Percentiles rank a stretch among this genome's conserved stretches.
Conservation (phyloP, 345 rosid genomes). For the Abelmoschus esculentus region DNA sequence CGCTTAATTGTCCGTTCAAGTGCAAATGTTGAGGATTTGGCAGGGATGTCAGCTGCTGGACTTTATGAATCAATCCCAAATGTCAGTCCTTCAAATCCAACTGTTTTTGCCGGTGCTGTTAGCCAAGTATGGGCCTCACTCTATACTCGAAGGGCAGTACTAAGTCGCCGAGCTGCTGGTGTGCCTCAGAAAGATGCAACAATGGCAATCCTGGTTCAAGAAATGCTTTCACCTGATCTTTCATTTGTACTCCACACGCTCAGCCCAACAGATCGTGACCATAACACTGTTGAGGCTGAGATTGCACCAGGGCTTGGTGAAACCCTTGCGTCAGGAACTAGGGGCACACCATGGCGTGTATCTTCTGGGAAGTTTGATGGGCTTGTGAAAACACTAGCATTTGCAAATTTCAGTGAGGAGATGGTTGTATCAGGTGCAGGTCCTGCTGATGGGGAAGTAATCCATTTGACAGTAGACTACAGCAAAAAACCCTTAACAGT, state of each 20-base stretch:
- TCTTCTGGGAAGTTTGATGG: slow-evolving; percentile 76
- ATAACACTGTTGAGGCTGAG: slow-evolving; percentile 71
- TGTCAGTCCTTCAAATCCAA: slow-evolving; percentile 63
- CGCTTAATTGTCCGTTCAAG: slow-evolving; percentile 90
- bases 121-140: slow-evolving; percentile 93
- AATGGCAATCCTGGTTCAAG: slow-evolving; percentile 93
- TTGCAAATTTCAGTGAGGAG: slow-evolving; percentile 94
- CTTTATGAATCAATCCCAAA: slow-evolving; percentile 92
- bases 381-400: slow-evolving; percentile 54
- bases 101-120: slow-evolving; percentile 47
- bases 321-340: slow-evolving; percentile 86
- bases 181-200: slow-evolving; percentile 72
- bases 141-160: slow-evolving; percentile 86
- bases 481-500: slow-evolving; percentile 78
- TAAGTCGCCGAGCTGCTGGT: slow-evolving; percentile 79
- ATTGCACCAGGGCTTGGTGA: slow-evolving; percentile 94
- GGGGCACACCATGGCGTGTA: slow-evolving; percentile 94
- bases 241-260: slow-evolving; percentile 93
- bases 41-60: slow-evolving; percentile 97
- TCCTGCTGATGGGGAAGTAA: slow-evolving; percentile 70
- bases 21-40: slow-evolving; percentile 94
- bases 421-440: slow-evolving; percentile 49
- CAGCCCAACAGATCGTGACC: slow-evolving; percentile 71
- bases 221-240: slow-evolving; percentile 83
- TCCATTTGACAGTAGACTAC: slow-evolving; percentile 63